Evolutionary conservation across 768 basidiomycete species (phyloP).

Genomic region (Lactifluus volemus): DNA sequence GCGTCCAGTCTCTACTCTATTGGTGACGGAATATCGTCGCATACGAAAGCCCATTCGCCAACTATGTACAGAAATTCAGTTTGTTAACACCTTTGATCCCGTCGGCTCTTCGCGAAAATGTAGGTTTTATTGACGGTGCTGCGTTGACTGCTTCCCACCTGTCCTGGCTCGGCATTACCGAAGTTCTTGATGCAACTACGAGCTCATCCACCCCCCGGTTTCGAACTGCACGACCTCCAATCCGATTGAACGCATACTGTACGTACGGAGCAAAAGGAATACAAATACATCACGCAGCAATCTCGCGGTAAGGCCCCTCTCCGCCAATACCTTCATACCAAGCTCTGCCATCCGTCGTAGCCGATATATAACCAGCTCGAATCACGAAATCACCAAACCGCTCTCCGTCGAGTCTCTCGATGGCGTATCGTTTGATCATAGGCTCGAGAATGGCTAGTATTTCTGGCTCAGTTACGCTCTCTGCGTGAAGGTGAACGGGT

Average conservation of each 20-base stretch:
- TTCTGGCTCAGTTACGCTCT: constrained; percentile 84
- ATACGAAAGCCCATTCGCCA: neutral
- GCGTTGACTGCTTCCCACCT: neutral
- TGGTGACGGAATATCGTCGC: too few relatives aligned
- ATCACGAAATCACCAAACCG: constrained; percentile 95
- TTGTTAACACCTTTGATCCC: neutral
- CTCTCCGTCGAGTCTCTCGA: constrained; percentile 81
- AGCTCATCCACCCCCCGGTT: neutral
- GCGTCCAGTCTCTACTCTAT: too few relatives aligned
- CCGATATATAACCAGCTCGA: constrained; percentile 81
- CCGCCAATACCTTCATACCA: constrained; percentile 87
- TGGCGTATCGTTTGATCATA: constrained; percentile 92
- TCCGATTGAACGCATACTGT: neutral
- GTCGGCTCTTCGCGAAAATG: neutral
- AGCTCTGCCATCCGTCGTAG: constrained; percentile 71
- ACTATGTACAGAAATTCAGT: neutral
- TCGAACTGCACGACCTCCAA: neutral
- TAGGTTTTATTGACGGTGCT: neutral
- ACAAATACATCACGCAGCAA: constrained; percentile 13
- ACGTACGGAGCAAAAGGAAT: neutral
- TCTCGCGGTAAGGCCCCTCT: constrained; percentile 49
- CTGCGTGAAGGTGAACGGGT: constrained; percentile 30
- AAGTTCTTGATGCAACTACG: neutral
- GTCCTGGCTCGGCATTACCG: neutral
- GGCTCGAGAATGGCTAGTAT: constrained; percentile 82